Evolutionary conservation across 495 filamentous ascomycete genomes (phyloP).

Genomic region (Penicillium atrosanguineum): DNA sequence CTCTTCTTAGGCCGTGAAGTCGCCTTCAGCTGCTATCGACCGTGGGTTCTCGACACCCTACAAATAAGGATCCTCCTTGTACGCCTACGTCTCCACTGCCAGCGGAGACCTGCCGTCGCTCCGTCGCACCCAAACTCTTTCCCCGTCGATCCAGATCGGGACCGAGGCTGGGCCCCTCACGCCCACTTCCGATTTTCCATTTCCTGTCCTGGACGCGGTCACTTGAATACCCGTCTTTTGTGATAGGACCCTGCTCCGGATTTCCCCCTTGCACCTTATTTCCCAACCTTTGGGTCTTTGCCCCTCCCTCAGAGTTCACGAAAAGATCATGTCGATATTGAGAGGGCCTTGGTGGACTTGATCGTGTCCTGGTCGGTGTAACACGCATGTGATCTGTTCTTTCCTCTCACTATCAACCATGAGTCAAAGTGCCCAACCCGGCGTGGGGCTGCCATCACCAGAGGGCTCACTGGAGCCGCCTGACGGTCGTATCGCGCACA

Average conservation of each 20-base stretch:
- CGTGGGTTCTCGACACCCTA: background rate
- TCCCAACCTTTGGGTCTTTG: background rate
- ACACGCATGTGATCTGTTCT: slow-evolving; percentile 18
- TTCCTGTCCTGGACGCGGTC: background rate
- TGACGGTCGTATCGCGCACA: slow-evolving; percentile 66
- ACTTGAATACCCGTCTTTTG: slow-evolving; percentile 3
- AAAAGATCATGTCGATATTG: slow-evolving; percentile 25
- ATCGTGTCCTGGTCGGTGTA: slow-evolving; percentile 3
- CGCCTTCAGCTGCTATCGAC: background rate
- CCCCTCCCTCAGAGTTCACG: background rate
- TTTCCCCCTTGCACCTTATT: background rate
- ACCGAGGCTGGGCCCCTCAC: slow-evolving; percentile 17
- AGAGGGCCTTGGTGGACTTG: slow-evolving; percentile 11
- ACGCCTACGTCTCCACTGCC: slow-evolving; percentile 1
- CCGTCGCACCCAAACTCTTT: slow-evolving; percentile 24
- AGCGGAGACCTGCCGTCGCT: slow-evolving; percentile 1
- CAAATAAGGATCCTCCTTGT: background rate
- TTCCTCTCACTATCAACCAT: slow-evolving; percentile 21
- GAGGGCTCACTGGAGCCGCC: slow-evolving; percentile 29
- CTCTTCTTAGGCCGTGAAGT: background rate
- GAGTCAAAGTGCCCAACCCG: slow-evolving; percentile 18
- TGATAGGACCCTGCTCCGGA: slow-evolving; percentile 1
- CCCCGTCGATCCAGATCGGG: slow-evolving; percentile 22
- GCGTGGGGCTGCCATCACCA: slow-evolving; percentile 21
- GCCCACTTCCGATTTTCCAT: background rate